phyloP scores from a whole-genome alignment of 352 stramenopile species.

The Globisporangium recalcitrans region DNA sequence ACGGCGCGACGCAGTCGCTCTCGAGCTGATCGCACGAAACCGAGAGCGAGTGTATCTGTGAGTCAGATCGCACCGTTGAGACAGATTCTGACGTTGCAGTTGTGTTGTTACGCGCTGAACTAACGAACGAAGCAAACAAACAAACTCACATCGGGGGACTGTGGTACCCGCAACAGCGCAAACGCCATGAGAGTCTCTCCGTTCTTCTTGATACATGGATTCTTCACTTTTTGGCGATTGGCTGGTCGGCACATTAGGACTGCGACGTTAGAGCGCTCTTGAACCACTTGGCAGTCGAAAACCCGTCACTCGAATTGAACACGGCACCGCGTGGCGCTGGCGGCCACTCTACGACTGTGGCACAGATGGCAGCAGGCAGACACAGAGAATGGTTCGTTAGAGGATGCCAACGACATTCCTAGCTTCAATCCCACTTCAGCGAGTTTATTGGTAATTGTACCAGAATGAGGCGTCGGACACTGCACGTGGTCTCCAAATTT shows the following conservation, averaged over 20 bases:
- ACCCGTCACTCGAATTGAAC: constrained; percentile 17
- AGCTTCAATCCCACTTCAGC: neutral
- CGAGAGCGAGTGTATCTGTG: neutral
- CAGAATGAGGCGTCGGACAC: neutral
- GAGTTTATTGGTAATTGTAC: neutral
- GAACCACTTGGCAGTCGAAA: constrained; percentile 13
- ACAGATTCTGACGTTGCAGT: neutral
- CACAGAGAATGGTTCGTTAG: neutral
- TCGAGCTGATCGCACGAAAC: constrained; percentile 18
- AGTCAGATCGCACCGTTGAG: neutral
- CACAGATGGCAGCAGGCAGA: neutral
- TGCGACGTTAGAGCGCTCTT: constrained; percentile 1
- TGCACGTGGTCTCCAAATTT: constrained; percentile 1
- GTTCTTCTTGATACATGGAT: neutral
- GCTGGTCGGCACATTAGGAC: neutral
- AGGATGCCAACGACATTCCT: neutral
- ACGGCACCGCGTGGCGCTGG: constrained; percentile 1
- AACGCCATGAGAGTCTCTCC: neutral
- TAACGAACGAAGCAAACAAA: neutral
- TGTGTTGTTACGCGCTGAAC: neutral
- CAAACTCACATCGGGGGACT: neutral
- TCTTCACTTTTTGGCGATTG: neutral
- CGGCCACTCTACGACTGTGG: constrained; percentile 7
- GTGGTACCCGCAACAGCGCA: neutral
- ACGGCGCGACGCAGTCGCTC: constrained; percentile 49